These are phyloP conservation scores for Baorangia bicolor DNA, from an alignment of 768 basidiomycete genomes.

Conservation along the genomic window DNA sequence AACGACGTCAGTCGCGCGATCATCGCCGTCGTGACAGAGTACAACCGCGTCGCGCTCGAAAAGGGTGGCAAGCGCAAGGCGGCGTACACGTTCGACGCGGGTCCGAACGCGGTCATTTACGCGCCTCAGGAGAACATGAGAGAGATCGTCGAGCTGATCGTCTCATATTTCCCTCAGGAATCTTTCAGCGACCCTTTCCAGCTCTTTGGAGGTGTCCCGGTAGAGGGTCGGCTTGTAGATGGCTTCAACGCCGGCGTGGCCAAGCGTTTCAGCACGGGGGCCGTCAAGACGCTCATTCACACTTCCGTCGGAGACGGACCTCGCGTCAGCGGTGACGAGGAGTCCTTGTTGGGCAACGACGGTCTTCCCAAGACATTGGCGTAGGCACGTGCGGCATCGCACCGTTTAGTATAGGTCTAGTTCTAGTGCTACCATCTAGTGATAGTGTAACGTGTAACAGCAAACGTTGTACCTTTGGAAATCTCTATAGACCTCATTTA, in stretches of 20 bases:
- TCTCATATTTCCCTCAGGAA: conserved; percentile 84
- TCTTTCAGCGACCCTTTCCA: conserved; percentile 75
- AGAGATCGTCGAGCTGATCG: conserved; percentile 73
- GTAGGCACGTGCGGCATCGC: conserved; percentile 18
- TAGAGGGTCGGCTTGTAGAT: conserved; percentile 51
- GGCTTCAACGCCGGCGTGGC: conserved; percentile 83
- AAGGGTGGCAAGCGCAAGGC: conserved; percentile 65
- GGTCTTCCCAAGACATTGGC: conserved; percentile 66
- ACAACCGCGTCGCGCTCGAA: conserved; percentile 77
- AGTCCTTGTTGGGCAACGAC: conserved; percentile 61
- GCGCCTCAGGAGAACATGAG: conserved; percentile 72
- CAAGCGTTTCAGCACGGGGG: conserved; percentile 67
- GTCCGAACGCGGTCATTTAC: conserved; percentile 98
- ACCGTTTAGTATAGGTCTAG: neutral
- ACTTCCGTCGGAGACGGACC: conserved; percentile 94
- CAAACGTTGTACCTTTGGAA: neutral
- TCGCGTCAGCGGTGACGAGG: conserved; percentile 57
- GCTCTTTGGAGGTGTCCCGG: conserved; percentile 47
- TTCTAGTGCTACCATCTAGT: neutral
- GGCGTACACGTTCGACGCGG: conserved; percentile 99
- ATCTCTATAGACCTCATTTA: neutral
- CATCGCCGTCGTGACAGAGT: conserved; percentile 86
- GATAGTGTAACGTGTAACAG: neutral
- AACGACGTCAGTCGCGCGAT: conserved; percentile 97
- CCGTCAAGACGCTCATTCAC: conserved; percentile 89